Conservation (phyloP, 164 flowering plant species). For the Berberis vulgaris region DNA sequence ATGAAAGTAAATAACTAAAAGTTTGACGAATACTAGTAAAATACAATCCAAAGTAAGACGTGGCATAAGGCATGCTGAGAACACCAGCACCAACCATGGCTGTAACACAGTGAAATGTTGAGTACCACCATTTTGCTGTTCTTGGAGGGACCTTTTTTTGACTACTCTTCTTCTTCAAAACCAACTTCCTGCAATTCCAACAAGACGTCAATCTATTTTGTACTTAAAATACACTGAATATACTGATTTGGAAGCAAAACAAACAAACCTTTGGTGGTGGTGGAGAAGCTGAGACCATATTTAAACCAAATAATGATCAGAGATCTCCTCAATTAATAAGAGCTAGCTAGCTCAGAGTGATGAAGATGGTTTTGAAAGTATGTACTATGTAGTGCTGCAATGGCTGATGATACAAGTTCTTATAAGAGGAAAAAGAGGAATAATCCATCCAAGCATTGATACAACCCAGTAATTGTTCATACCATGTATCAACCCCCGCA, state of each 20-base stretch:
- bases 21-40: not conserved
- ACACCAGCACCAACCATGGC: slow-evolving; percentile 99
- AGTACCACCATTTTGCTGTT: slow-evolving; percentile 85
- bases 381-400: too few relatives aligned
- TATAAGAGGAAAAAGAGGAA: too few relatives aligned
- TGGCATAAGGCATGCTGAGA: slow-evolving; percentile 84
- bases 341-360: too few relatives aligned
- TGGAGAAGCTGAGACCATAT: slow-evolving; percentile 47
- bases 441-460: too few relatives aligned
- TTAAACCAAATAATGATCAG: not conserved
- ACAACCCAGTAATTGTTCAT: too few relatives aligned
- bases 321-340: too few relatives aligned
- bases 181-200: slow-evolving; percentile 33
- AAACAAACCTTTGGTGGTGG: slow-evolving; percentile 25
- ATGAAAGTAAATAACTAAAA: not conserved
- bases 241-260: not conserved
- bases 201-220: too few relatives aligned
- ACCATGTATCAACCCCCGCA: too few relatives aligned
- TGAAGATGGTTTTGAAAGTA: too few relatives aligned
- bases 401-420: too few relatives aligned
- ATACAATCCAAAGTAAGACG: slow-evolving; percentile 88
- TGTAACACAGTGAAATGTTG: slow-evolving; percentile 79
- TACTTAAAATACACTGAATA: too few relatives aligned
- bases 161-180: slow-evolving; percentile 25
- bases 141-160: slow-evolving; percentile 41